These are phyloP conservation scores for Croton laevigatus DNA, from an alignment of 441 rosid genomes.

Conservation along the genomic window DNA sequence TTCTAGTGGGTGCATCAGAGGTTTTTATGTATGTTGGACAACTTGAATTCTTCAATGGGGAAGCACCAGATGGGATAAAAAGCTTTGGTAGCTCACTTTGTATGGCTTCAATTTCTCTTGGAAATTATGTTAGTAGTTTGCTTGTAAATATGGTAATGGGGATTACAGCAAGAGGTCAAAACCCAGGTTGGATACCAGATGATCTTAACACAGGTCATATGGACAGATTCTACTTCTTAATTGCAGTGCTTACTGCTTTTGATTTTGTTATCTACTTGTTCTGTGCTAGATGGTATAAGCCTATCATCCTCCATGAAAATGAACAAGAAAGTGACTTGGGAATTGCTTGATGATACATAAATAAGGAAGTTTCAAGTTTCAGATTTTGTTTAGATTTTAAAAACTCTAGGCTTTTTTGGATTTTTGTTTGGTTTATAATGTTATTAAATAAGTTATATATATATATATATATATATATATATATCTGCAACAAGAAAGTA, in stretches of 20 bases:
- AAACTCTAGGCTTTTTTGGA: not conserved
- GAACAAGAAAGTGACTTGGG: slow-evolving; percentile 14
- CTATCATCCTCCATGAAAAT: slow-evolving; percentile 46
- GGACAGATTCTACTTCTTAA: slow-evolving; percentile 72
- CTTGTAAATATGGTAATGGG: slow-evolving; percentile 66
- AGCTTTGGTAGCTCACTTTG: slow-evolving; percentile 92
- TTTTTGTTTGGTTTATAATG: not conserved
- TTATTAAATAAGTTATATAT: slow-evolving; percentile 1
- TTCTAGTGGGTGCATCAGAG: slow-evolving; percentile 77
- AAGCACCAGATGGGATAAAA: slow-evolving; percentile 88
- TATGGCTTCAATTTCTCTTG: slow-evolving; percentile 92
- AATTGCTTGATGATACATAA: slow-evolving; percentile 14
- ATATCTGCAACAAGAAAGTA: slow-evolving; percentile 16
- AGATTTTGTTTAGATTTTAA: not conserved
- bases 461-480: not conserved
- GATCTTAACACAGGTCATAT: slow-evolving; percentile 68
- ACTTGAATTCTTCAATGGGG: slow-evolving; percentile 80
- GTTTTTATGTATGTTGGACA: slow-evolving; percentile 96
- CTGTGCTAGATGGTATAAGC: slow-evolving; percentile 74
- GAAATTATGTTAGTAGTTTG: slow-evolving; percentile 78
- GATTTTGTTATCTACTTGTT: slow-evolving; percentile 62
- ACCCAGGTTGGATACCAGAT: slow-evolving; percentile 81
- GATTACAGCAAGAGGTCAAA: slow-evolving; percentile 51
- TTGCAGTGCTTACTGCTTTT: slow-evolving; percentile 57
- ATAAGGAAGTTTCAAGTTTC: no score